A percentile compares a stretch with the other conserved stretches of the same genome.
phyloP scores from a whole-genome alignment of 73 alveolate species.

The Effrenium voratum region DNA sequence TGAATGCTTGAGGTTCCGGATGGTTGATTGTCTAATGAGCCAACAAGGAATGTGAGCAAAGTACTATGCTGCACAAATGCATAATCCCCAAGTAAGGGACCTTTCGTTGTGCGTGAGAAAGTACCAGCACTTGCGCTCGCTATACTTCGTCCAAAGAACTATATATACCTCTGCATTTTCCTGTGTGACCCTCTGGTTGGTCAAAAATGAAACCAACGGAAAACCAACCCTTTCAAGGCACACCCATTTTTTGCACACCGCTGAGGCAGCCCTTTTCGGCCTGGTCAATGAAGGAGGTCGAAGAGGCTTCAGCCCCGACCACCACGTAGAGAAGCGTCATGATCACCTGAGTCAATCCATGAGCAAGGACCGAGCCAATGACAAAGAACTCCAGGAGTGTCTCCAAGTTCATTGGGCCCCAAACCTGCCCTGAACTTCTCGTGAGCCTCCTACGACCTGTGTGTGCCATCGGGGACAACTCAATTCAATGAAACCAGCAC shows the following conservation, averaged over 20 bases:
- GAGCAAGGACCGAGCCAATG: not conserved
- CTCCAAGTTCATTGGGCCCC: too few species aligned
- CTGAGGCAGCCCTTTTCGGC: not conserved
- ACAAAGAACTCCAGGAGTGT: too few species aligned
- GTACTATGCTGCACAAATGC: too few species aligned
- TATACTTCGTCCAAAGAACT: too few species aligned
- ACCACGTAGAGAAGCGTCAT: conserved; percentile 37
- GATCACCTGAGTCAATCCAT: not conserved
- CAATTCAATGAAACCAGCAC: not conserved
- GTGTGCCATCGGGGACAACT: not conserved
- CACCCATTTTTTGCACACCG: not conserved
- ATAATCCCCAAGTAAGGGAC: too few species aligned
- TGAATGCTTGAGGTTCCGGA: too few species aligned
- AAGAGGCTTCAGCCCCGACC: not conserved
- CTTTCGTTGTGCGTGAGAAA: too few species aligned
- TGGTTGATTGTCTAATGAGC: too few species aligned
- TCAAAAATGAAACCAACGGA: not conserved
- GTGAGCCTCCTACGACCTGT: not conserved
- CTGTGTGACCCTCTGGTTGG: not conserved
- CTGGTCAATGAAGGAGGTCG: not conserved
- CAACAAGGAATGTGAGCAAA: too few species aligned
- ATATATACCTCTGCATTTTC: too few species aligned
- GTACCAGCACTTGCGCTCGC: too few species aligned
- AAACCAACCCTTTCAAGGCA: not conserved
- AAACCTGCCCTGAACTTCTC: not conserved